Conservation (phyloP, 2,329 filamentous ascomycete genomes). For the Trichoderma citrinoviride region DNA sequence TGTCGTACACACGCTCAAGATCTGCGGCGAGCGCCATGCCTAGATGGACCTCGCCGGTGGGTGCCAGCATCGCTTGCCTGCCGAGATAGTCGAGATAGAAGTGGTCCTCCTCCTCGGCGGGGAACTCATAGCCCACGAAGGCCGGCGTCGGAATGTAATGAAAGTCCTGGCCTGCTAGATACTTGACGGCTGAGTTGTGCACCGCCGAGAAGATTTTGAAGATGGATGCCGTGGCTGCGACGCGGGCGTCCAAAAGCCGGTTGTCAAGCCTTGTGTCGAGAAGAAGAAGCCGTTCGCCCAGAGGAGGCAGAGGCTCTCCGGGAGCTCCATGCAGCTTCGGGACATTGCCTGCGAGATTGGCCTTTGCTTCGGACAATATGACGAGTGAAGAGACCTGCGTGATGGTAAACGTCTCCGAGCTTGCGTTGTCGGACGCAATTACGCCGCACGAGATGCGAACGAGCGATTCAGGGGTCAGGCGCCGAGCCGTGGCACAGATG, state of each 20-base stretch:
- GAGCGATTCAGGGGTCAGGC: neutral
- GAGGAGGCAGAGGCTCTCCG: neutral
- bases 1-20: neutral
- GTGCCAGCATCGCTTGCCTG: neutral
- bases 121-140: neutral
- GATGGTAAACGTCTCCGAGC: neutral
- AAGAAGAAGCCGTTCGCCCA: neutral
- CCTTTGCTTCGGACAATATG: neutral
- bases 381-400: neutral
- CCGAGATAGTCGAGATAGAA: conserved; percentile 7
- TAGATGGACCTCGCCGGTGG: neutral
- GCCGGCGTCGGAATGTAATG: neutral
- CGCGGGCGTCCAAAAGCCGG: neutral
- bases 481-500: neutral
- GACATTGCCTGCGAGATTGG: neutral
- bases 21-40: neutral
- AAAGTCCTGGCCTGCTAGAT: neutral
- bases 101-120: conserved; percentile 2
- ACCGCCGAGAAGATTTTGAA: conserved; percentile 4
- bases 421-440: neutral
- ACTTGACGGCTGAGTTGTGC: neutral
- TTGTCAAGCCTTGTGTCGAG: neutral
- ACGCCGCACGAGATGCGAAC: neutral
- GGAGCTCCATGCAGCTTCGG: conserved; percentile 1
- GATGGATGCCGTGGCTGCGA: neutral